Base-by-base conservation (phyloP, 2,329 filamentous ascomycete species). In the Xylaria polymorpha region DNA sequence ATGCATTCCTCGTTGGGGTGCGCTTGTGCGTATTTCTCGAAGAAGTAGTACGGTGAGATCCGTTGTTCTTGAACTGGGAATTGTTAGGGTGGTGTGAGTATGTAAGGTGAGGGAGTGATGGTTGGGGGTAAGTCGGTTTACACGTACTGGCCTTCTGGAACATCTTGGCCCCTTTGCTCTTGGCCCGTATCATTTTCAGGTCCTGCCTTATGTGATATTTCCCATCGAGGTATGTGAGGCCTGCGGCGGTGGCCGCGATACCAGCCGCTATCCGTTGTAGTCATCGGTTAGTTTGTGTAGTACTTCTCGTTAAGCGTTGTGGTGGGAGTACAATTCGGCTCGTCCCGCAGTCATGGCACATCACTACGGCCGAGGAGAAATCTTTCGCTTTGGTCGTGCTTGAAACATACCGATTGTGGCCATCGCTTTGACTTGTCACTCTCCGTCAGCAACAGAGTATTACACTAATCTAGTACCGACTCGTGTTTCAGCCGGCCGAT, bases 191-290 rank as follows among this genome's bases (percentile, higher is more conserved):
- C 7, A 74, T 74, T 0, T 76, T 73, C 18, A 91, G 71, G 77
- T 94, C 92, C 74, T 91, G 88, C 50, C 80, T 78, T 59, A 94
- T 77, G 76, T 92, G 88, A 74, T 87, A 90, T 81, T 91, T 93
- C 63, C 88, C 92, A 75, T 94, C 87, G 53, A 92, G 81, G 73
- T 93, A 92, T 48, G 86, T 85, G 32, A 82, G 74, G 53, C 78
- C 79, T 4, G 81, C 80, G 10, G 80, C 74, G 1, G 80, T 76
- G 58, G 78, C 80, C 67, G 77, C 76, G n/a, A 76, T 72, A 7
- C 76, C 77, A 5, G 77, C 77, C 20, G 75, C 77, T 75, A 70
- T 68, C 74, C 43, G 56, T 39, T 20, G 58, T 25, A 2, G 39
- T 32, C 37, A 43, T 44, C 14, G 20, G 44, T 69, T 65, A 69